A percentile compares a stretch with the other conserved stretches of the same genome.
Conservation (phyloP, 441 rosid species). For the Brassica hybrid region DNA sequence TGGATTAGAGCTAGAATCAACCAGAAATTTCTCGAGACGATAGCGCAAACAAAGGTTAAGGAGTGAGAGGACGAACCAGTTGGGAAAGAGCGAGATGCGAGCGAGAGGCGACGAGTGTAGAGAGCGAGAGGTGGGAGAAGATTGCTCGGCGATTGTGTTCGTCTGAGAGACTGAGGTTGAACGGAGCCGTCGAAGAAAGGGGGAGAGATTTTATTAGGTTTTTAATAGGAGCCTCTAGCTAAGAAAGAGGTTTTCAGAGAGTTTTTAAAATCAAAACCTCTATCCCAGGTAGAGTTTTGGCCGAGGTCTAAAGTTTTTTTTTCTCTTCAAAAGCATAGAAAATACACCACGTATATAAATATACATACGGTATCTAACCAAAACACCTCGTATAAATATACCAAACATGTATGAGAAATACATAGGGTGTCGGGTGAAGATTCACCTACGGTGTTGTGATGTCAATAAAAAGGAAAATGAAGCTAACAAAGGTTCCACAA, state of each 20-base stretch:
- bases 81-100: background rate
- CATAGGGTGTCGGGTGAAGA: too few relatives aligned
- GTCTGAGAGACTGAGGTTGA: conserved; percentile 25
- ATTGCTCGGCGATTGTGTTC: conserved; percentile 24
- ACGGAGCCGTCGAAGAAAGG: conserved; percentile 17
- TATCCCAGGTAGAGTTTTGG: background rate
- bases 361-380: too few relatives aligned
- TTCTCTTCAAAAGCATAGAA: too few relatives aligned
- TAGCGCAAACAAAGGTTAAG: background rate
- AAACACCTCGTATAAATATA: too few relatives aligned
- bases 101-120: background rate
- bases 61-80: conserved; percentile 16
- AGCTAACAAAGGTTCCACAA: too few relatives aligned
- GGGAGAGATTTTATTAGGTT: conserved; percentile 27
- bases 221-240: background rate
- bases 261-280: background rate
- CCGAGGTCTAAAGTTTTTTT: too few relatives aligned
- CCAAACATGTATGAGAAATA: too few relatives aligned
- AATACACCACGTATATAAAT: too few relatives aligned
- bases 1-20: conserved; percentile 6
- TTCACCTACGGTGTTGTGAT: too few relatives aligned
- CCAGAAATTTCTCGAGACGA: background rate
- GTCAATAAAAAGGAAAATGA: too few relatives aligned
- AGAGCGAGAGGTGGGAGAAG: background rate
- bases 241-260: background rate